phyloP scores from a whole-genome alignment of 345 rosid genomes.

The Reutealis trisperma region DNA sequence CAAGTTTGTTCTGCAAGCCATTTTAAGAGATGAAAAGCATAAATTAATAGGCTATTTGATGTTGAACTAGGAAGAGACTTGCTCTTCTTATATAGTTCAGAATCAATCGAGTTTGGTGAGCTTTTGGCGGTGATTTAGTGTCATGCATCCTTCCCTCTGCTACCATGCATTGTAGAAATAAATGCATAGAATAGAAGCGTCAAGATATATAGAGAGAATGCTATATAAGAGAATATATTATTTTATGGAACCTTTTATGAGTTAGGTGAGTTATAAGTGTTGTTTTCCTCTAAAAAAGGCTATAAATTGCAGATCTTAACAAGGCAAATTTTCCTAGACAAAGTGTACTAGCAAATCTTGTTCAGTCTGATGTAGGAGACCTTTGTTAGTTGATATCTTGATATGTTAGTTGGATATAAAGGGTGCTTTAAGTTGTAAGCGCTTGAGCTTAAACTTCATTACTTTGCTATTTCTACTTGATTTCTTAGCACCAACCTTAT shows the following conservation, averaged over 20 bases:
- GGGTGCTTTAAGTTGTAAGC: not conserved
- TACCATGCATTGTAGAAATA: not conserved
- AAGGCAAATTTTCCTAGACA: not conserved
- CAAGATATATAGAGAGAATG: not conserved
- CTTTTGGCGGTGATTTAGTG: constrained; percentile 36
- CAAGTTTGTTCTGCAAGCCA: constrained; percentile 36
- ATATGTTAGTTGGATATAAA: not conserved
- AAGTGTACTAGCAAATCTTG: not conserved
- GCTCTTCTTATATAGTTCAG: constrained; percentile 27
- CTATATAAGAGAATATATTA: not conserved
- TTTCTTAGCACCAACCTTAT: not conserved
- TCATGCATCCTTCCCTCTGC: not conserved
- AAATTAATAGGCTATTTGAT: constrained; percentile 1
- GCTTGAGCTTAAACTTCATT: not conserved
- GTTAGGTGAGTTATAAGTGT: not conserved
- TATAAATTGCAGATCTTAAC: not conserved
- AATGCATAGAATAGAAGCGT: not conserved
- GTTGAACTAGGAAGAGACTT: constrained; percentile 6
- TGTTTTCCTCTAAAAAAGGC: not conserved
- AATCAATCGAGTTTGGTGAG: constrained; percentile 29
- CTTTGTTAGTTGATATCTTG: not conserved
- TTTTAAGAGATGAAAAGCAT: constrained; percentile 8
- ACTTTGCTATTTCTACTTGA: not conserved
- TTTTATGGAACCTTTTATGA: not conserved
- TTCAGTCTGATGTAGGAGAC: not conserved